Percentiles rank a stretch among this genome's conserved stretches.
phyloP scores from a whole-genome alignment of 2,329 filamentous ascomycete species.

The Verticillium longisporum region DNA sequence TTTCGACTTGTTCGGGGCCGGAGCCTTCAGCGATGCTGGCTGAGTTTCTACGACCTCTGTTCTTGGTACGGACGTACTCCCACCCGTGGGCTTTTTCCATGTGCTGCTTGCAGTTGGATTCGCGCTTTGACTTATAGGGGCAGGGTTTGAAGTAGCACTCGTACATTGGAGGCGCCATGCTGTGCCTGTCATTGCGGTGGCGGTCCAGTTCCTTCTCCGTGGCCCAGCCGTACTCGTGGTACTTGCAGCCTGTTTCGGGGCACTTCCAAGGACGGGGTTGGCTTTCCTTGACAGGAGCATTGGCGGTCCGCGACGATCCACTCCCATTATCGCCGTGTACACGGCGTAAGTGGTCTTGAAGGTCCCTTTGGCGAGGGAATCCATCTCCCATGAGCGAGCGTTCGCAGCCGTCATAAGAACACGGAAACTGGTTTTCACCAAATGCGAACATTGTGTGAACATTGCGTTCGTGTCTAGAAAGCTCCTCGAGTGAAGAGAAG shows the following conservation, averaged over 20 bases:
- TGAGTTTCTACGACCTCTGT: conserved; percentile 64
- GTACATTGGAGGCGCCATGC: conserved; percentile 76
- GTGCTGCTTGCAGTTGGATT: conserved; percentile 96
- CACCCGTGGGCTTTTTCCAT: conserved; percentile 96
- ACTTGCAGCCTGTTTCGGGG: conserved; percentile 74
- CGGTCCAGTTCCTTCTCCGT: conserved; percentile 97
- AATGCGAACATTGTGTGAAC: too few species aligned
- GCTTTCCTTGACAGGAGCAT: too few species aligned
- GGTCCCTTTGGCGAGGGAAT: too few species aligned
- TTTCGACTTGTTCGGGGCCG: too few species aligned
- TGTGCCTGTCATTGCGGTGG: conserved; percentile 95
- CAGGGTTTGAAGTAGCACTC: conserved; percentile 79
- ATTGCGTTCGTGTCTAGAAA: too few species aligned
- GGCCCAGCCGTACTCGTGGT: conserved; percentile 83
- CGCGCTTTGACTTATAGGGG: conserved; percentile 89
- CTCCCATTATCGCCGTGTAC: conserved; percentile 60
- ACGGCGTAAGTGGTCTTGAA: conserved; percentile 94
- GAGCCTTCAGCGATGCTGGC: conserved; percentile 33
- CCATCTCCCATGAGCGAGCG: conserved; percentile 67
- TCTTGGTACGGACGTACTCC: conserved; percentile 88
- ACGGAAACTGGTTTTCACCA: too few species aligned
- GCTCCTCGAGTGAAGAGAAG: too few species aligned
- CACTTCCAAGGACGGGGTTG: conserved; percentile 97
- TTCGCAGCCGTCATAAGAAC: conserved; percentile 81
- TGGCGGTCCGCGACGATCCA: too few species aligned